Conservation (phyloP, 2,329 filamentous ascomycete species). For the Calonectria henricotiae region DNA sequence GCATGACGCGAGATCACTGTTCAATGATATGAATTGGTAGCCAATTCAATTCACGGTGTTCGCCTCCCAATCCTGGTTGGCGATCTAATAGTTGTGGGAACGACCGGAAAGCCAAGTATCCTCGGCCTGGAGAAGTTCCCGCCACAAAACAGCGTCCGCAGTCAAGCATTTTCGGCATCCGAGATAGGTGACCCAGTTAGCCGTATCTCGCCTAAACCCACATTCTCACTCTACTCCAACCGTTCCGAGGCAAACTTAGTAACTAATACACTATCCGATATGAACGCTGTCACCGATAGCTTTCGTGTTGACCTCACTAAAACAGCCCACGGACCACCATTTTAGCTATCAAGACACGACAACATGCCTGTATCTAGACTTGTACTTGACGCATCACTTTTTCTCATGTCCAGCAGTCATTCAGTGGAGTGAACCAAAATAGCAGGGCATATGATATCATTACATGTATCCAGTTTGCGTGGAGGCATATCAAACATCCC, state of each 20-base stretch:
- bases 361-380: background rate
- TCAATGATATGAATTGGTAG: conserved; percentile 49
- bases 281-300: conserved; percentile 32
- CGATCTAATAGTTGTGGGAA: conserved; percentile 46
- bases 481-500: conserved; percentile 17
- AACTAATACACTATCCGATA: conserved; percentile 27
- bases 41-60: conserved; percentile 41
- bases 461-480: conserved; percentile 23
- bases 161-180: conserved; percentile 19
- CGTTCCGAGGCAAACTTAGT: conserved; percentile 18
- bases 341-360: conserved; percentile 14
- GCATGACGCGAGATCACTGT: conserved; percentile 52
- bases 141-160: conserved; percentile 22
- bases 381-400: conserved; percentile 32
- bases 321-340: conserved; percentile 38
- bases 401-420: conserved; percentile 36
- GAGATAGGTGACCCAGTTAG: conserved; percentile 22
- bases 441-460: conserved; percentile 19
- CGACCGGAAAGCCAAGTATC: conserved; percentile 29
- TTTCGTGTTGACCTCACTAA: conserved; percentile 43
- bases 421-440: conserved; percentile 36
- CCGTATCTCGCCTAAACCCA: conserved; percentile 19
- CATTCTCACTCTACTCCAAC: conserved; percentile 23
- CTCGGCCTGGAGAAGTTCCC: conserved; percentile 41
- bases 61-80: conserved; percentile 49